Percentiles rank a stretch among this genome's conserved stretches.
phyloP scores from a whole-genome alignment of 2,329 filamentous ascomycete genomes.

The Microthyrium microscopicum region DNA sequence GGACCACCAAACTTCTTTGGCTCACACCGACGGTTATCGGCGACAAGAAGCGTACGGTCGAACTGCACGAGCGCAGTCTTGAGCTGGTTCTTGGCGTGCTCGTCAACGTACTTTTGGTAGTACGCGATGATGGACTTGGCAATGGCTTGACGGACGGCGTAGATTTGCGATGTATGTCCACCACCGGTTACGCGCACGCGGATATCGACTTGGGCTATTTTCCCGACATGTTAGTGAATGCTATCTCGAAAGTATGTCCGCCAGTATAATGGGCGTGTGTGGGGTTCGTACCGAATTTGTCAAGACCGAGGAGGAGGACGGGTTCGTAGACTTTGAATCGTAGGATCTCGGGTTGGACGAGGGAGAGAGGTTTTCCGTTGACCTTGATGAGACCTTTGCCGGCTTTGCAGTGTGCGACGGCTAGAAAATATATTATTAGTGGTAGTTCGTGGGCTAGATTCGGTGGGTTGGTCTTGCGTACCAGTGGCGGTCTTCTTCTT shows the following conservation, averaged over 20 bases:
- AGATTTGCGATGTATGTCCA: slow-evolving; percentile 95
- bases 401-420: slow-evolving; percentile 84
- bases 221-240: slow-evolving; percentile 10
- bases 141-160: slow-evolving; percentile 97
- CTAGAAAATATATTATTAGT: slow-evolving; percentile 25
- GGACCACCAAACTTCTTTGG: slow-evolving; percentile 96
- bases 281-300: slow-evolving; percentile 59
- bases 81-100: slow-evolving; percentile 99
- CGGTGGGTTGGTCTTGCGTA: slow-evolving; percentile 12
- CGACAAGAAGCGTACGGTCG: slow-evolving; percentile 93
- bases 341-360: slow-evolving; percentile 91
- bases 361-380: slow-evolving; percentile 88
- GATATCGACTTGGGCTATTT: slow-evolving; percentile 70
- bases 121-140: slow-evolving; percentile 92
- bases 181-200: slow-evolving; percentile 89
- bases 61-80: slow-evolving; percentile 94
- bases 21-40: slow-evolving; percentile 97
- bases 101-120: slow-evolving; percentile 99
- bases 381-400: slow-evolving; percentile 92
- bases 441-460: neutral
- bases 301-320: slow-evolving; percentile 86
- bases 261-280: neutral
- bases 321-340: slow-evolving; percentile 99
- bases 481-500: slow-evolving; percentile 49
- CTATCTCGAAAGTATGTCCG: neutral